phyloP scores from a whole-genome alignment of 805 yeast species.

The Saccharomycopsis synnaedendra region DNA sequence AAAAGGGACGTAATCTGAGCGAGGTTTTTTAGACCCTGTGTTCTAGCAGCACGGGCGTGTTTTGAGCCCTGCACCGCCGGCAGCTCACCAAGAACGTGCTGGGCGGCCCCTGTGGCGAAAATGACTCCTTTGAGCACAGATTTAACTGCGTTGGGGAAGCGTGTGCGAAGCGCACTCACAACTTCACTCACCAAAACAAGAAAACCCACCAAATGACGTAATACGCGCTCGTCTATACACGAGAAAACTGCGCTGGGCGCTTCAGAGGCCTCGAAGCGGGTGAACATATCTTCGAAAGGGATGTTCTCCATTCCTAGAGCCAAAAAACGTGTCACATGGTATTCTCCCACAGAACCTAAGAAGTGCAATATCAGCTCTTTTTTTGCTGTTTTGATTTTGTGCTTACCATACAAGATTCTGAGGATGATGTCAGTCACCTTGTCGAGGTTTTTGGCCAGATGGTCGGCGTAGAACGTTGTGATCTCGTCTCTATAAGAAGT shows the following conservation, averaged over 20 bases:
- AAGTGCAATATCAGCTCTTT: slow-evolving; percentile 62
- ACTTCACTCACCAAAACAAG: slow-evolving; percentile 48
- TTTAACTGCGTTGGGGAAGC: slow-evolving; percentile 36
- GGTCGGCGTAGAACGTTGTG: slow-evolving; percentile 45
- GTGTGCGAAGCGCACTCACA: slow-evolving; percentile 46
- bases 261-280: not conserved
- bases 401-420: slow-evolving; percentile 68
- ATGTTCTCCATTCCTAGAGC: slow-evolving; percentile 49
- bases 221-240: slow-evolving; percentile 21
- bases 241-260: not conserved
- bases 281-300: slow-evolving; percentile 21
- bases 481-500: slow-evolving; percentile 79
- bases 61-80: slow-evolving; percentile 25
- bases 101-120: slow-evolving; percentile 43
- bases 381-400: slow-evolving; percentile 56
- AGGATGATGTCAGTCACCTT: slow-evolving; percentile 60
- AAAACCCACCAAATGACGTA: slow-evolving; percentile 54
- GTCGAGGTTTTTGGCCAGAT: slow-evolving; percentile 41
- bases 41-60: slow-evolving; percentile 49
- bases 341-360: slow-evolving; percentile 43
- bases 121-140: slow-evolving; percentile 46
- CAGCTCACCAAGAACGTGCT: slow-evolving; percentile 25
- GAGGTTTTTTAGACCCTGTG: slow-evolving; percentile 55
- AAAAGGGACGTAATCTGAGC: slow-evolving; percentile 36
- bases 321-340: slow-evolving; percentile 48